Evolutionary conservation across 2,329 filamentous ascomycete species (phyloP).

Genomic region (Apiospora hydei): DNA sequence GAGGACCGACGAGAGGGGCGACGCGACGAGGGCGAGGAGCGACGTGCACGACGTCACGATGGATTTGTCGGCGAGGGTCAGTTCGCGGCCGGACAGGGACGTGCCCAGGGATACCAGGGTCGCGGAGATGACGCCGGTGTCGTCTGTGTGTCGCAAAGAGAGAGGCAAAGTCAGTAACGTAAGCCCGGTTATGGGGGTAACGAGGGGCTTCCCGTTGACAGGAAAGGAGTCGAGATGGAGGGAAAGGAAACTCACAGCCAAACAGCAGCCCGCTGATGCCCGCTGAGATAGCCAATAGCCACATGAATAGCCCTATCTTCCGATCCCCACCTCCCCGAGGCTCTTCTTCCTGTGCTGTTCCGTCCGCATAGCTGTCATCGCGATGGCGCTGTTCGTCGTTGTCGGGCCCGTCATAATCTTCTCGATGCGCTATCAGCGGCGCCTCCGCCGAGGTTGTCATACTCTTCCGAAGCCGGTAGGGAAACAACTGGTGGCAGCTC

Average conservation of each 20-base stretch:
- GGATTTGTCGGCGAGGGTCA: constrained; percentile 72
- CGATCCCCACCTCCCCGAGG: constrained; percentile 23
- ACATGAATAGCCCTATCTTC: constrained; percentile 57
- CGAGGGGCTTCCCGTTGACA: not conserved
- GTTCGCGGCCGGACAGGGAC: constrained; percentile 62
- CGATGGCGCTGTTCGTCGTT: constrained; percentile 30
- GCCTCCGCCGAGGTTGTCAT: constrained; percentile 34
- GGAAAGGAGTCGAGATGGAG: not conserved
- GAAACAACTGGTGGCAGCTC: not conserved
- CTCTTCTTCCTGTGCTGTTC: not conserved
- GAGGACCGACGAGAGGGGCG: constrained; percentile 69
- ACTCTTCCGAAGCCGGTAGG: not conserved
- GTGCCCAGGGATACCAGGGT: constrained; percentile 70
- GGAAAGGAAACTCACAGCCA: constrained; percentile 61
- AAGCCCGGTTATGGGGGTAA: not conserved
- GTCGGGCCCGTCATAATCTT: constrained; percentile 28
- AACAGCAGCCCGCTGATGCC: constrained; percentile 73
- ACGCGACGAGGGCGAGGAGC: constrained; percentile 69
- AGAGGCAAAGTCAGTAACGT: constrained; percentile 19
- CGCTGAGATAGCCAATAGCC: constrained; percentile 68
- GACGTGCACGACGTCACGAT: constrained; percentile 75
- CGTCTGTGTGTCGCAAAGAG: constrained; percentile 51
- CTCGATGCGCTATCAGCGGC: constrained; percentile 34
- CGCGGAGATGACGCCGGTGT: constrained; percentile 73
- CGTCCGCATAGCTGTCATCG: constrained; percentile 27